phyloP scores from a whole-genome alignment of 768 basidiomycete species.

The Favolaschia claudopus region DNA sequence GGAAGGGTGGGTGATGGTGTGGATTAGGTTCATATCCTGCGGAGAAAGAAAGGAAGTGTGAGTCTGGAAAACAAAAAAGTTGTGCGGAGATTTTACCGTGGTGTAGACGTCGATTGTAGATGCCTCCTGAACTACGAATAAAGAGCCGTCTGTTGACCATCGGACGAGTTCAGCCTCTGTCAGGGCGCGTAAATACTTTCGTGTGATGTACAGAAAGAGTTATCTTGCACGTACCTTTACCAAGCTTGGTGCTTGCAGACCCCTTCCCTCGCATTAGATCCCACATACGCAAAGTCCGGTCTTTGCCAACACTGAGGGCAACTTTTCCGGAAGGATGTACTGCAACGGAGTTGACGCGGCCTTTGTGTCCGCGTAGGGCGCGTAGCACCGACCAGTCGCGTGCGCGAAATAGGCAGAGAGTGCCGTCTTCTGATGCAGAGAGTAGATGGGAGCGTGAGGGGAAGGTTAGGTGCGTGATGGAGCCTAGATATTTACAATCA shows the following conservation, averaged over 20 bases:
- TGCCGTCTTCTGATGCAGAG: conserved; percentile 92
- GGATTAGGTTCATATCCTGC: conserved; percentile 81
- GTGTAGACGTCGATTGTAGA: conserved; percentile 84
- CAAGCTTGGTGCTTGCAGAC: conserved; percentile 86
- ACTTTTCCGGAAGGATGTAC: conserved; percentile 95
- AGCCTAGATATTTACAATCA: conserved; percentile 59
- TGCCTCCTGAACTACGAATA: conserved; percentile 82
- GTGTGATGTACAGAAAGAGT: neutral
- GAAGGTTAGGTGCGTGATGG: conserved; percentile 88
- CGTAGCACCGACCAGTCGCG: conserved; percentile 95
- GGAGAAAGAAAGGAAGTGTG: neutral
- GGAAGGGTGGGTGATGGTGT: conserved; percentile 77
- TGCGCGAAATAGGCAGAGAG: conserved; percentile 87
- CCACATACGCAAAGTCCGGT: conserved; percentile 95
- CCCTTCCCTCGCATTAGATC: conserved; percentile 96
- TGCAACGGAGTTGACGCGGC: conserved; percentile 87
- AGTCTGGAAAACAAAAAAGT: neutral
- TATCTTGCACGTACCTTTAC: conserved; percentile 84
- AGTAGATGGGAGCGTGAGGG: conserved; percentile 90
- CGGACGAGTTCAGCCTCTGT: conserved; percentile 92
- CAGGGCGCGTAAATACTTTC: neutral
- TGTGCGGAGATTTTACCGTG: conserved; percentile 61
- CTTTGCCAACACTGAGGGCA: conserved; percentile 90
- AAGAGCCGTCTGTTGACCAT: conserved; percentile 81
- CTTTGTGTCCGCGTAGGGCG: conserved; percentile 91